Evolutionary conservation across 2,329 filamentous ascomycete species (phyloP).

Genomic region (Cladosporium austrohemisphaericum): DNA sequence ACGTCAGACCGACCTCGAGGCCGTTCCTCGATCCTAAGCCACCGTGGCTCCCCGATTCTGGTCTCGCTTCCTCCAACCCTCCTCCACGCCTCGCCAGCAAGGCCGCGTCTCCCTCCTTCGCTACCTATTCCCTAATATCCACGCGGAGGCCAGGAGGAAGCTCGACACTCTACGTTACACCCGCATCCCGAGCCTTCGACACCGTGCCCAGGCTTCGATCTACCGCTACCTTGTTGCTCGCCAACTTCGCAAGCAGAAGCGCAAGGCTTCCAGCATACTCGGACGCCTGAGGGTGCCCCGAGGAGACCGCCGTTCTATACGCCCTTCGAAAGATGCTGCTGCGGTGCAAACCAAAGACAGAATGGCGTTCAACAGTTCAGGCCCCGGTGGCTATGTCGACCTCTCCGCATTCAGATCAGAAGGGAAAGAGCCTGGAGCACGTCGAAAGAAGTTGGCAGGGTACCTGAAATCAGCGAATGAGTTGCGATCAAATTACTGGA

Average conservation of each 20-base stretch:
- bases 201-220: constrained; percentile 69
- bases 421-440: constrained; percentile 60
- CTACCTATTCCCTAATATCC: constrained; percentile 64
- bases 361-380: constrained; percentile 30
- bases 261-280: constrained; percentile 42
- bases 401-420: constrained; percentile 34
- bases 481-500: constrained; percentile 60
- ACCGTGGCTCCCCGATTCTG: constrained; percentile 28
- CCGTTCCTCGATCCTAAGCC: constrained; percentile 2
- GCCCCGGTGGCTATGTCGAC: constrained; percentile 12
- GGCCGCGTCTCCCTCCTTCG: constrained; percentile 48
- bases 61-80: constrained; percentile 23
- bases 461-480: constrained; percentile 71
- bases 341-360: constrained; percentile 23
- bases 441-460: constrained; percentile 72
- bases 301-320: constrained; percentile 9
- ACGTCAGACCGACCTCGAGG: background rate
- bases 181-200: constrained; percentile 66
- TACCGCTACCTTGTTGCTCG: constrained; percentile 48
- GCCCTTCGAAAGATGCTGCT: constrained; percentile 35
- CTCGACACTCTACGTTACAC: constrained; percentile 71
- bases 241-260: constrained; percentile 36
- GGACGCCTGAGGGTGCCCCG: constrained; percentile 12
- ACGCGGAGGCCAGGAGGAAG: constrained; percentile 61
- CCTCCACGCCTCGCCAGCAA: constrained; percentile 15